These are phyloP conservation scores for Podospora anserina DNA, from an alignment of 495 filamentous ascomycete species.

Conservation along the genomic window DNA sequence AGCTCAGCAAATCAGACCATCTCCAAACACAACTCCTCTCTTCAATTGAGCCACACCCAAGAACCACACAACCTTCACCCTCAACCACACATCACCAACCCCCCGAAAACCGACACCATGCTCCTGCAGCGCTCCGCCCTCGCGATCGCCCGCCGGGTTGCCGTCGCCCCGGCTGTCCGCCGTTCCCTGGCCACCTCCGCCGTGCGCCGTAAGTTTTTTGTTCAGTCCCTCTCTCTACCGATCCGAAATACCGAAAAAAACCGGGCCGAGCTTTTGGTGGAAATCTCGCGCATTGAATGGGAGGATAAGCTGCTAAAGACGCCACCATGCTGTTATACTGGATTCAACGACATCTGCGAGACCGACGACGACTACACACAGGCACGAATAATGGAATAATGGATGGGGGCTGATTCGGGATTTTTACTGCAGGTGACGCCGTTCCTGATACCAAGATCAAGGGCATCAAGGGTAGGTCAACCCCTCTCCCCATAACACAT, in stretches of 20 bases:
- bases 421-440: constrained; percentile 21
- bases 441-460: constrained; percentile 32
- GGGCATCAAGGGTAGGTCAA: constrained; percentile 33
- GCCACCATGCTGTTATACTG: constrained; percentile 3
- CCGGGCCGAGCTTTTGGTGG: constrained; percentile 11
- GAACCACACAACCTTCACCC: constrained; percentile 11
- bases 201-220: constrained; percentile 55
- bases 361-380: neutral
- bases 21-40: constrained; percentile 23
- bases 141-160: constrained; percentile 67
- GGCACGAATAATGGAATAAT: neutral
- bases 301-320: neutral
- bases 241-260: constrained; percentile 11
- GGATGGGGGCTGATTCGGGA: constrained; percentile 11
- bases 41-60: constrained; percentile 22
- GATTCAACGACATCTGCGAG: neutral
- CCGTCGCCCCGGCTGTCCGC: constrained; percentile 54
- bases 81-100: constrained; percentile 25
- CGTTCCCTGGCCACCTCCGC: constrained; percentile 58
- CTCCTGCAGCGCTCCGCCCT: constrained; percentile 79
- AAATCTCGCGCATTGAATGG: constrained; percentile 23
- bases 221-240: neutral
- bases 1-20: constrained; percentile 31
- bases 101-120: constrained; percentile 53
- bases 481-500: neutral